Evolutionary conservation across 2,329 filamentous ascomycete species (phyloP).

Genomic region (Clonostachys rhizophaga): DNA sequence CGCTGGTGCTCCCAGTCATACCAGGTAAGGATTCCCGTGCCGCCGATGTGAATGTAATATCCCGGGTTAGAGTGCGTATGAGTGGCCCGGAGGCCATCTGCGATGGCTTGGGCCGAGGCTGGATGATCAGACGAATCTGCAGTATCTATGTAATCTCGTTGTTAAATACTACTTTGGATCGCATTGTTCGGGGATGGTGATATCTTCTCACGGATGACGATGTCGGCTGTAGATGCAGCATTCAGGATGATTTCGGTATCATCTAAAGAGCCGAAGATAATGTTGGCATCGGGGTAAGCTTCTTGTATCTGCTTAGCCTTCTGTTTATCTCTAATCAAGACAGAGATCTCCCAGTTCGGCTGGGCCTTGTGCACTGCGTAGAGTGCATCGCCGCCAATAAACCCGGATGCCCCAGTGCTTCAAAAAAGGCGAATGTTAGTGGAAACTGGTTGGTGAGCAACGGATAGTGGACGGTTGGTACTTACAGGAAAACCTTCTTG

Average conservation of each 20-base stretch:
- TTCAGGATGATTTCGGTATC: constrained; percentile 17
- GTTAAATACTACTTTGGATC: neutral
- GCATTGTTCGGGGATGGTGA: neutral
- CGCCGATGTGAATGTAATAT: constrained; percentile 48
- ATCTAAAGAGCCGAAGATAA: constrained; percentile 23
- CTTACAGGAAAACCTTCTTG: neutral
- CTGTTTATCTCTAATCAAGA: neutral
- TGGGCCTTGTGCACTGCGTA: neutral
- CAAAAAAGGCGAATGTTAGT: neutral
- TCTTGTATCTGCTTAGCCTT: neutral
- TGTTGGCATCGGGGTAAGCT: constrained; percentile 12
- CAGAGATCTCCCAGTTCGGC: constrained; percentile 7
- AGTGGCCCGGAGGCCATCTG: constrained; percentile 30
- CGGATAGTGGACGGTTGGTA: neutral
- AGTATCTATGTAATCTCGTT: constrained; percentile 10
- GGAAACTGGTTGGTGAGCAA: neutral
- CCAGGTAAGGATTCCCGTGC: constrained; percentile 49
- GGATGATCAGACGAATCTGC: constrained; percentile 41
- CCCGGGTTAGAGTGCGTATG: constrained; percentile 37
- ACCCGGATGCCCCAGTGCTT: constrained; percentile 16
- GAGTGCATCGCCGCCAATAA: constrained; percentile 9
- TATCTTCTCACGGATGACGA: constrained; percentile 21
- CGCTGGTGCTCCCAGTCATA: constrained; percentile 35
- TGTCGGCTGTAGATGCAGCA: constrained; percentile 22
- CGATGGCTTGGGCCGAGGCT: constrained; percentile 37